Conservation (phyloP, 2,329 filamentous ascomycete genomes). For the Aspergillus fumigatiaffinis region DNA sequence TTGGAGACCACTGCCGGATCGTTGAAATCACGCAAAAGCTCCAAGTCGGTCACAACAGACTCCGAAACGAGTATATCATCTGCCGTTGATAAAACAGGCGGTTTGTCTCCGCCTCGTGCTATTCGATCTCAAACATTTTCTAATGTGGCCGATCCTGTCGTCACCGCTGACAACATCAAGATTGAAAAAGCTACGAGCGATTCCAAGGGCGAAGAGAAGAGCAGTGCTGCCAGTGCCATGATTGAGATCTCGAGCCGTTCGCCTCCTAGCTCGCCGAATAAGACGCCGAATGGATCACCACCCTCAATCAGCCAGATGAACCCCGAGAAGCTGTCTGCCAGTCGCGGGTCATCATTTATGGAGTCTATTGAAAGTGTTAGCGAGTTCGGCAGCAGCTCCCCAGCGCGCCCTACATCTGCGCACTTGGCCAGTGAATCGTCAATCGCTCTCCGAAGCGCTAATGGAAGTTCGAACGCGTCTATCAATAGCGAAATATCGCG, state of each 20-base stretch:
- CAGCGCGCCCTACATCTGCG: conserved; percentile 26
- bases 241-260: conserved; percentile 64
- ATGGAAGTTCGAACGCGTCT: conserved; percentile 23
- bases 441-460: conserved; percentile 17
- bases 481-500: conserved; percentile 24
- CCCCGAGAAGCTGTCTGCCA: conserved; percentile 34
- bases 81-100: conserved; percentile 31
- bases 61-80: conserved; percentile 22
- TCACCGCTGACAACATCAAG: conserved; percentile 64
- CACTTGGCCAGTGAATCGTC: conserved; percentile 22
- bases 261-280: conserved; percentile 51
- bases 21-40: conserved; percentile 27
- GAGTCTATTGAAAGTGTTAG: conserved; percentile 38
- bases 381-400: conserved; percentile 17
- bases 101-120: conserved; percentile 49
- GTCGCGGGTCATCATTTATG: conserved; percentile 49
- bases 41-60: conserved; percentile 22
- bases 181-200: conserved; percentile 60
- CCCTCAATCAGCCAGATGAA: conserved; percentile 33
- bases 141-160: conserved; percentile 58
- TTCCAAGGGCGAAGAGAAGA: conserved; percentile 53
- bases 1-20: conserved; percentile 19
- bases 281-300: conserved; percentile 46
- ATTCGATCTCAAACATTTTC: conserved; percentile 62
- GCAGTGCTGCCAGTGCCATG: conserved; percentile 61